phyloP scores from a whole-genome alignment of 106 monocot genomes.

The Amphibolis antarctica region DNA sequence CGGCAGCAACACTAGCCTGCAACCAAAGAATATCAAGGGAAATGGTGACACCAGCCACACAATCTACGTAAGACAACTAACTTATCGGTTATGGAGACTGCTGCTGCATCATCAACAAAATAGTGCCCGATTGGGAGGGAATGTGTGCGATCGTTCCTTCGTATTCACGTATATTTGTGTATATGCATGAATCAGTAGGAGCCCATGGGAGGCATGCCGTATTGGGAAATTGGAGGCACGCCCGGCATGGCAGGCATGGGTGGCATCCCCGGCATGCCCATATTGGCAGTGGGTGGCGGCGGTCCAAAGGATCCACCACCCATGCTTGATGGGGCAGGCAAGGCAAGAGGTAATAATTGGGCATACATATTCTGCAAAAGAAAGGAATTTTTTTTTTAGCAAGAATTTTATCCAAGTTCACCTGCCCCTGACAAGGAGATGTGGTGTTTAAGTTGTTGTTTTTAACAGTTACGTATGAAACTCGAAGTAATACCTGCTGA shows the following conservation, averaged over 20 bases:
- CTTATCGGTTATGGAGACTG: background rate
- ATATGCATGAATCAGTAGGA: constrained; percentile 29
- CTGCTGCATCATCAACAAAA: background rate
- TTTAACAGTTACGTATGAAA: background rate
- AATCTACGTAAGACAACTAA: background rate
- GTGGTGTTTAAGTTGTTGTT: background rate
- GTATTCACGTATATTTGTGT: background rate
- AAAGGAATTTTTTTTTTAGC: too few species aligned
- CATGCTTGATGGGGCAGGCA: constrained; percentile 87
- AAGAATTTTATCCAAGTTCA: background rate
- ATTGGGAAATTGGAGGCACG: too few species aligned
- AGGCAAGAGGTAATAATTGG: constrained; percentile 81
- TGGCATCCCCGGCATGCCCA: constrained; percentile 28
- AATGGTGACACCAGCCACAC: background rate
- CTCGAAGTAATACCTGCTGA: constrained; percentile 56
- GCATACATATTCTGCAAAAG: constrained; percentile 96
- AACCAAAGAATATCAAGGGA: constrained; percentile 5
- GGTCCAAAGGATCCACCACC: constrained; percentile 46
- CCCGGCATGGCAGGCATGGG: constrained; percentile 68
- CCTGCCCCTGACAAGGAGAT: background rate
- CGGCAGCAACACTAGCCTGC: too few species aligned
- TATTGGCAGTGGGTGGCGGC: constrained; percentile 34
- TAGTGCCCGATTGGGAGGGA: too few species aligned
- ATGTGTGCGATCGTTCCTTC: background rate
- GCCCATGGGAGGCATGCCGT: too few species aligned